These are phyloP conservation scores for Xylariaceae sp. DNA, from an alignment of 2,329 filamentous ascomycete species.

Conservation along the genomic window DNA sequence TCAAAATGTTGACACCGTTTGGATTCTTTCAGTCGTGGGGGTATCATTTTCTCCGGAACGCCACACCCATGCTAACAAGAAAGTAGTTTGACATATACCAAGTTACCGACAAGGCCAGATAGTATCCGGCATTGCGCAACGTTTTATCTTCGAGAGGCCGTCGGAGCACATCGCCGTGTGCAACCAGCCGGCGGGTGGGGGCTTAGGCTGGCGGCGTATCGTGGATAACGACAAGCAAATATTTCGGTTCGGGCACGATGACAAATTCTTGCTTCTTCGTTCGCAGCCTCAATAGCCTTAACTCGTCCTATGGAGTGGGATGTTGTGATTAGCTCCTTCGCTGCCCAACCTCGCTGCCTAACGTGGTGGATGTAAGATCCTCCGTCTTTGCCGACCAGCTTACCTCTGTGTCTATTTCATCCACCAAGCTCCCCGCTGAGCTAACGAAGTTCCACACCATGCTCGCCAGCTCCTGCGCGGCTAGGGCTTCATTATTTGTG, in stretches of 20 bases:
- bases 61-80: slow-evolving; percentile 17
- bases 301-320: slow-evolving; percentile 54
- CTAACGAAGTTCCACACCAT: slow-evolving; percentile 74
- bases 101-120: not conserved
- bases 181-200: not conserved
- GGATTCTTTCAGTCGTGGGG: slow-evolving; percentile 14
- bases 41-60: slow-evolving; percentile 28
- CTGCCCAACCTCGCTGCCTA: not conserved
- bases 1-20: slow-evolving; percentile 6
- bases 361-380: not conserved
- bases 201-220: slow-evolving; percentile 65
- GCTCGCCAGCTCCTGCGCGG: slow-evolving; percentile 65
- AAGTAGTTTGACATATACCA: slow-evolving; percentile 4
- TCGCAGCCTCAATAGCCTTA: slow-evolving; percentile 68
- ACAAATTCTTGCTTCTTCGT: slow-evolving; percentile 84
- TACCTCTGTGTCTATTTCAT: slow-evolving; percentile 67
- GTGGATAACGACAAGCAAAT: slow-evolving; percentile 72
- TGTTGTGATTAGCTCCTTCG: slow-evolving; percentile 4
- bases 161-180: slow-evolving; percentile 2
- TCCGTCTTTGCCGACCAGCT: slow-evolving; percentile 11
- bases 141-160: not conserved
- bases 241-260: slow-evolving; percentile 75
- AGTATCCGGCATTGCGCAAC: slow-evolving; percentile 1
- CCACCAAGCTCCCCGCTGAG: slow-evolving; percentile 61
- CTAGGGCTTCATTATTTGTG: slow-evolving; percentile 47